Evolutionary conservation across 345 rosid genomes (phyloP), one percentile per base, ranked within the genome.

Genomic region (Lepidium africanum): DNA sequence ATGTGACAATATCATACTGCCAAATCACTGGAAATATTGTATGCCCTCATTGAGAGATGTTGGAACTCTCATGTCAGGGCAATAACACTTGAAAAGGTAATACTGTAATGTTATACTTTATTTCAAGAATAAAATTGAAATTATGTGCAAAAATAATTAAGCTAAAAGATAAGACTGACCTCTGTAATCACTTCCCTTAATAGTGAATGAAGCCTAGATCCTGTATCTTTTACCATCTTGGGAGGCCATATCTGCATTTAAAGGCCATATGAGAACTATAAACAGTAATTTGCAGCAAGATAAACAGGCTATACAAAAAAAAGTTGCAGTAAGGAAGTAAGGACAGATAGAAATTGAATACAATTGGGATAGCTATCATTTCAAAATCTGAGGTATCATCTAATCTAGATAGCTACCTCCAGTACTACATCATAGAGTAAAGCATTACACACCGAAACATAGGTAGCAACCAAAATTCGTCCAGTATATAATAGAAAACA

Each of bases 241-340:
- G 99, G 97, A 83, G 99, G 99, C 97, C 97, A 94, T 81, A 94
- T 86, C 99, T 94, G 85, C 73, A 59, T 60, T 65, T 52, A 13
- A 71, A 52, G 56, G 46, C 69, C 58, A 65, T 41, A 55, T 38
- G 59, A 54, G 48, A 69, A 41, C 57, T 53, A 67, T 49, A 19
- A 54, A 47, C 60, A 62, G 2, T 23, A 75, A 63, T 38, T 55
- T 2, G 4, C 23, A 40, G 65, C 27, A 75, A 54, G n/a, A 66
- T 35, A 25, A 38, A 67, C 25, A 65, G 35, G 33, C 38, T 23
- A 40, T 50, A 52, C 33, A 42, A 33, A 5, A 14, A 4, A 37
- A 0, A 1, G 3, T n/a, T 14, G 13, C 30, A 19, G 21, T 15
- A 48, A 27, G 59, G 7, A 62, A 33, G 10, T 9, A 49, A 13